Evolutionary conservation across 2,329 filamentous ascomycete species (phyloP).

Genomic region (Pseudogymnoascus pannorum): DNA sequence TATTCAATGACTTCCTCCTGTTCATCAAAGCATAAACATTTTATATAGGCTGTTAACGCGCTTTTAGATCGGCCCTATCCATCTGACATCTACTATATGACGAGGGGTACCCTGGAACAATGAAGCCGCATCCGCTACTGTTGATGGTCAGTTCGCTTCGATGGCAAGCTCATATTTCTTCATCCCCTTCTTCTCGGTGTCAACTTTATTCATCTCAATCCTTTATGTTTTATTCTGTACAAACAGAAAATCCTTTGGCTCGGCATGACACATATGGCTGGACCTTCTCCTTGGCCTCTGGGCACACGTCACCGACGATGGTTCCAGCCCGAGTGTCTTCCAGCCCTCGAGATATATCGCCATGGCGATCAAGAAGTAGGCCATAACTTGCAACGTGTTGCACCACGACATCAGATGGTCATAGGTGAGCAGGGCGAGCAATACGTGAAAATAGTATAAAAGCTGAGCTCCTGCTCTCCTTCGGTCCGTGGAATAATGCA

Average conservation of each 20-base stretch:
- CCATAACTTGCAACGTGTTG: not conserved
- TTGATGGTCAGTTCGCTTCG: not conserved
- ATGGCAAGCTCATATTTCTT: not conserved
- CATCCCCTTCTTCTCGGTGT: not conserved
- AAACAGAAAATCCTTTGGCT: not conserved
- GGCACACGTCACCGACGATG: not conserved
- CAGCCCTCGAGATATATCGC: not conserved
- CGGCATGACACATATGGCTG: constrained; percentile 7
- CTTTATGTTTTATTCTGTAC: not conserved
- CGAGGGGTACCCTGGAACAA: not conserved
- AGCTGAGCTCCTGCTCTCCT: not conserved
- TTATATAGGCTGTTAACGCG: not conserved
- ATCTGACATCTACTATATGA: not conserved
- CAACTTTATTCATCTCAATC: not conserved
- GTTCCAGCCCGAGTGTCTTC: too few relatives aligned
- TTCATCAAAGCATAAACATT: not conserved
- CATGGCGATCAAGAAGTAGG: not conserved
- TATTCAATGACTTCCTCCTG: not conserved
- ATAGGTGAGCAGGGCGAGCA: not conserved
- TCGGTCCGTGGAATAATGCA: not conserved
- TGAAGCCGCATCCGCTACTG: not conserved
- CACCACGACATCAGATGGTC: not conserved
- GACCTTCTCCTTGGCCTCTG: not conserved
- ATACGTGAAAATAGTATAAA: not conserved
- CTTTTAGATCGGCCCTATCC: not conserved